Conservation (phyloP, 805 yeast genomes). For the Candida gorgasii region DNA sequence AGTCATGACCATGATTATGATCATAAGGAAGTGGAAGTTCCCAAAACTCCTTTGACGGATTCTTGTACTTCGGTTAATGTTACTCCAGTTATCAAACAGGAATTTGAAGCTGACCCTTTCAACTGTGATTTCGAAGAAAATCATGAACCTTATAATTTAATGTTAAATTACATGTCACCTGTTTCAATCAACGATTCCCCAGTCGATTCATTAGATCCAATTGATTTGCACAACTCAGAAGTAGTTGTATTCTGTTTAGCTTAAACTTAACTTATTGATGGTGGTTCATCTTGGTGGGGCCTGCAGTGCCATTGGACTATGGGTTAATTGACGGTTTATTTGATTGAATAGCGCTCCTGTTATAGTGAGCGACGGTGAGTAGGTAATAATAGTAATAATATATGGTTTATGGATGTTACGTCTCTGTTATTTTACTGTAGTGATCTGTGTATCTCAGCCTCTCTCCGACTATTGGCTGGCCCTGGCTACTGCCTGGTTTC, state of each 20-base stretch:
- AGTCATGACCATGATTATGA: too few species aligned
- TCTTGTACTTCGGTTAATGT: not conserved
- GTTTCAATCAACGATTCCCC: slow-evolving; percentile 43
- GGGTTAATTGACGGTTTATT: slow-evolving; percentile 11
- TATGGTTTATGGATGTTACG: slow-evolving; percentile 3
- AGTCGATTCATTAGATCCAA: slow-evolving; percentile 23
- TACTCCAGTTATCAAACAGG: slow-evolving; percentile 3
- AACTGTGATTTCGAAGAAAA: not conserved
- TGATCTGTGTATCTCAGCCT: not conserved
- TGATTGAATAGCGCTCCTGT: slow-evolving; percentile 13
- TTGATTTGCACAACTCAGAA: slow-evolving; percentile 48
- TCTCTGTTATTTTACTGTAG: not conserved
- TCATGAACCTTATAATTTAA: slow-evolving; percentile 5
- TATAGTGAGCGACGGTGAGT: slow-evolving; percentile 6
- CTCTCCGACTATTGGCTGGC: too few species aligned
- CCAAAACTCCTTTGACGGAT: slow-evolving; percentile 1
- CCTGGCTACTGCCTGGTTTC: too few species aligned
- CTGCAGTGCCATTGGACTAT: slow-evolving; percentile 20
- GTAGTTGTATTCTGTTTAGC: slow-evolving; percentile 27
- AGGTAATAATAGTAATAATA: slow-evolving; percentile 2
- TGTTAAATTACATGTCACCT: slow-evolving; percentile 37
- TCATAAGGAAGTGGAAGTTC: not conserved
- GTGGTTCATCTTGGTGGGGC: slow-evolving; percentile 13
- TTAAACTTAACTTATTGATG: slow-evolving; percentile 1
- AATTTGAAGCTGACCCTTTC: slow-evolving; percentile 4